phyloP scores from a whole-genome alignment of 108 stramenopile genomes.

The Cyclotella kingstonii region DNA sequence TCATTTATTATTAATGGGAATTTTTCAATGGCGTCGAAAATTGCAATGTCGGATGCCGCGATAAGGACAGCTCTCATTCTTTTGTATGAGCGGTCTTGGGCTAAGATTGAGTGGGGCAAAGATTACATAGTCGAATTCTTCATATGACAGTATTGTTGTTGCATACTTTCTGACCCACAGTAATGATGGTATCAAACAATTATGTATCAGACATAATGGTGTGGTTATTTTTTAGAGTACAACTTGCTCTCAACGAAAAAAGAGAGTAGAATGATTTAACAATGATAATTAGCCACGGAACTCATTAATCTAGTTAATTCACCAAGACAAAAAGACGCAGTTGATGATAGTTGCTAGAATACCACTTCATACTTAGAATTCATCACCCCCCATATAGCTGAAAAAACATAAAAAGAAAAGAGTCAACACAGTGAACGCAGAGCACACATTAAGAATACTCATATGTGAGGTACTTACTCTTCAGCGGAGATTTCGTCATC shows the following conservation, averaged over 20 bases:
- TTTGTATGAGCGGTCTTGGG: slow-evolving; percentile 88
- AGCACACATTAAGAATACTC: neutral
- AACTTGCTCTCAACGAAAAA: too few species aligned
- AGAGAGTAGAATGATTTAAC: too few species aligned
- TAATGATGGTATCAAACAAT: too few species aligned
- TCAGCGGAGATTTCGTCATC: slow-evolving; percentile 1
- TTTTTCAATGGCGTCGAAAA: slow-evolving; percentile 81
- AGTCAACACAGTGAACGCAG: neutral
- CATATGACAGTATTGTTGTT: too few species aligned
- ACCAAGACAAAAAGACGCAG: neutral
- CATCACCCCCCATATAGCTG: slow-evolving; percentile 37
- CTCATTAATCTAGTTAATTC: too few species aligned
- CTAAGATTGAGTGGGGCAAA: slow-evolving; percentile 89
- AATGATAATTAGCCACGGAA: too few species aligned
- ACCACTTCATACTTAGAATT: slow-evolving; percentile 38
- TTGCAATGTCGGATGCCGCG: slow-evolving; percentile 89
- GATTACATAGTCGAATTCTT: slow-evolving; percentile 72
- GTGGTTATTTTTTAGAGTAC: too few species aligned
- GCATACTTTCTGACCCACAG: too few species aligned
- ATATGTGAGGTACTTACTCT: slow-evolving; percentile 20
- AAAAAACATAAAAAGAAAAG: neutral
- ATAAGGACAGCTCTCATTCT: slow-evolving; percentile 95
- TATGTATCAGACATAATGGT: too few species aligned
- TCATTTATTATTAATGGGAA: slow-evolving; percentile 82
- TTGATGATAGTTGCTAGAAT: too few species aligned